Percentiles rank a stretch among this genome's conserved stretches.
Evolutionary conservation across 129 eudicot genomes (phyloP).

Genomic region (Mikania micrantha): DNA sequence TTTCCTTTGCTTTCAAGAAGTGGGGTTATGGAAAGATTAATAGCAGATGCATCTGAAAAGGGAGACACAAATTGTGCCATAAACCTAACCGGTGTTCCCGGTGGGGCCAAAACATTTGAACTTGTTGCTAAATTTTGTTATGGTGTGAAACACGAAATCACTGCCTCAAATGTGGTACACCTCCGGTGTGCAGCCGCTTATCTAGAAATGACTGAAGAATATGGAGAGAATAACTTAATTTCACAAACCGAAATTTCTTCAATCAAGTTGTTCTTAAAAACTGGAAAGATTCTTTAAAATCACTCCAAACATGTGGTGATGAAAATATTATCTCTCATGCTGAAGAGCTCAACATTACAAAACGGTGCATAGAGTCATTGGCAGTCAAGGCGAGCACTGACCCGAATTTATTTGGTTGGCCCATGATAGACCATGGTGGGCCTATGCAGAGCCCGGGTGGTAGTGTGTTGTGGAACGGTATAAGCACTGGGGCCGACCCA

Average conservation of each 20-base stretch:
- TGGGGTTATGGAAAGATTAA: conserved; percentile 75
- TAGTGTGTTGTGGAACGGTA: conserved; percentile 89
- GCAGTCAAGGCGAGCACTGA: conserved; percentile 75
- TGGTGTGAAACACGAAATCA: conserved; percentile 93
- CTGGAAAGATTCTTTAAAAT: conserved; percentile 83
- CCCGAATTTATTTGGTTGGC: conserved; percentile 92
- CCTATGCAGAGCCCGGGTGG: conserved; percentile 98
- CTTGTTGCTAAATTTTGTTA: conserved; percentile 91
- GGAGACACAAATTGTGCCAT: conserved; percentile 50
- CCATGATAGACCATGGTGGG: conserved; percentile 71
- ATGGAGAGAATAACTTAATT: conserved; percentile 87
- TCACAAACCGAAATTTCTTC: conserved; percentile 73
- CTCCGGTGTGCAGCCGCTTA: conserved; percentile 81
- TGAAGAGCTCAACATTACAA: conserved; percentile 60
- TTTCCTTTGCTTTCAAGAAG: conserved; percentile 93
- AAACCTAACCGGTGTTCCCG: conserved; percentile 59
- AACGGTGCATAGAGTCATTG: conserved; percentile 77
- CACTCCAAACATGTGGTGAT: conserved; percentile 73
- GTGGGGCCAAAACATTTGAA: conserved; percentile 78
- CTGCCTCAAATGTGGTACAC: conserved; percentile 74
- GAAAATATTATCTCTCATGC: conserved; percentile 40
- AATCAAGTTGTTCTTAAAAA: conserved; percentile 60
- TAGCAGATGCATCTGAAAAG: conserved; percentile 59
- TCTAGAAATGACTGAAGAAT: conserved; percentile 88
- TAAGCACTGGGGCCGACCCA: conserved; percentile 93